Base-by-base conservation (phyloP, 2,329 filamentous ascomycete species). In the Clonostachys rosea region DNA sequence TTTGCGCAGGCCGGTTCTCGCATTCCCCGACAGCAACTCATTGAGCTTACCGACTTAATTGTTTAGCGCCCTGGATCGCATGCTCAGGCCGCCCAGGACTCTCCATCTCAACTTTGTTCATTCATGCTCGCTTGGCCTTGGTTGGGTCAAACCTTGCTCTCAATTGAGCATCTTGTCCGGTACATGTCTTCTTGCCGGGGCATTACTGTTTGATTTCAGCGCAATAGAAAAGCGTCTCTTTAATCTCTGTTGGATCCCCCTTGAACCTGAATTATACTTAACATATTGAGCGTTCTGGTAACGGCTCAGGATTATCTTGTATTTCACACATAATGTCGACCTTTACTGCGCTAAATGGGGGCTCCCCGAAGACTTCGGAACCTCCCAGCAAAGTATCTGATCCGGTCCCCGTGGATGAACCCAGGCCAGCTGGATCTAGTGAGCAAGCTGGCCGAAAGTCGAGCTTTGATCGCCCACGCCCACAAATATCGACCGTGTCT, bases 301-400 rank as follows among this genome's bases (percentile, higher is more conserved):
- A 30, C 24, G 24, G 24, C 24, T 30, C 24, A 30, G 24, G 24
- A 30, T 30, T 30, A n/a, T 42, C 16, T 37, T 34, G 44, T 10
- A 30, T 10, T 30, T 30, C 24, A 30, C 24, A 18, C 45, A 53
- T 55, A 54, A 79, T 79, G 76, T 69, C 75, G 37, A 62, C 70
- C n/a, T 78, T 77, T 50, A 75, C 68, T 33, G 71, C 73, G 53
- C 69, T 79, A n/a, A 76, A 76, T 51, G 71, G 74, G 53, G 68
- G 63, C 55, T 76, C 73, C 50, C 74, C 71, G 42, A 75, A 70
- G 54, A 59, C 62, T 24, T 56, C 65, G 40, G 71, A 71, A 49
- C 57, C 59, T 20, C 56, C 69, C 17, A 42, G 20, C 16, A 48
- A 44, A 30, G 24, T 30, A 10, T 30, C 24, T 30, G 24, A 30